phyloP scores from a whole-genome alignment of 192 early-diverging fungal species.

The Coemansia sp. region DNA sequence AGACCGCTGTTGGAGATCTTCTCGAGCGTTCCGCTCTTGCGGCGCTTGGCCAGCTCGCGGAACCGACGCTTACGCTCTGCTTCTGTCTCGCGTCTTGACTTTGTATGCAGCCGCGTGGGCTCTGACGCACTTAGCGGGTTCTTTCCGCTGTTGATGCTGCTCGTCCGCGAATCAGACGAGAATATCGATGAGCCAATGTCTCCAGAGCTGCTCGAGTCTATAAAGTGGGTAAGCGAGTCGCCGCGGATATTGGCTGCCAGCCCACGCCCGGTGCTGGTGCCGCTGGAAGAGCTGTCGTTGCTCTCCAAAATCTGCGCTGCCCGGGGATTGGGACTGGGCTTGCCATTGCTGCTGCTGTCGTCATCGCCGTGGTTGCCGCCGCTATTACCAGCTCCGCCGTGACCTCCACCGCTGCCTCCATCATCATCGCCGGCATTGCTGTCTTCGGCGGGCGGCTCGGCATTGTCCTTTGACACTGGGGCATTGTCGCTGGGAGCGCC shows the following conservation, averaged over 20 bases:
- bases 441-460: not conserved
- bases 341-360: conserved; percentile 20
- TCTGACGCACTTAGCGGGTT: conserved; percentile 5
- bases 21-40: conserved; percentile 52
- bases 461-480: not conserved
- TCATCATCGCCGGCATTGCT: not conserved
- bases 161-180: conserved; percentile 26
- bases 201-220: conserved; percentile 28
- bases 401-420: not conserved
- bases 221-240: conserved; percentile 11
- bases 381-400: conserved; percentile 3
- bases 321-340: conserved; percentile 28
- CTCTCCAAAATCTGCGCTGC: conserved; percentile 27
- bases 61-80: conserved; percentile 32
- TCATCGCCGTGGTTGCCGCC: conserved; percentile 8
- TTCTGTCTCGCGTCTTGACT: conserved; percentile 23
- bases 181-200: conserved; percentile 49
- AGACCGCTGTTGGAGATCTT: conserved; percentile 44
- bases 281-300: conserved; percentile 35
- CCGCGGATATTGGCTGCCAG: conserved; percentile 27
- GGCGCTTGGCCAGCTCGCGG: conserved; percentile 38
- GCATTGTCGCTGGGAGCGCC: no score
- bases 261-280: conserved; percentile 20
- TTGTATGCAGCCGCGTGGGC: conserved; percentile 7
- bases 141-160: not conserved